These are phyloP conservation scores for Whalleya microplaca DNA, from an alignment of 2,329 filamentous ascomycete species.

Conservation along the genomic window DNA sequence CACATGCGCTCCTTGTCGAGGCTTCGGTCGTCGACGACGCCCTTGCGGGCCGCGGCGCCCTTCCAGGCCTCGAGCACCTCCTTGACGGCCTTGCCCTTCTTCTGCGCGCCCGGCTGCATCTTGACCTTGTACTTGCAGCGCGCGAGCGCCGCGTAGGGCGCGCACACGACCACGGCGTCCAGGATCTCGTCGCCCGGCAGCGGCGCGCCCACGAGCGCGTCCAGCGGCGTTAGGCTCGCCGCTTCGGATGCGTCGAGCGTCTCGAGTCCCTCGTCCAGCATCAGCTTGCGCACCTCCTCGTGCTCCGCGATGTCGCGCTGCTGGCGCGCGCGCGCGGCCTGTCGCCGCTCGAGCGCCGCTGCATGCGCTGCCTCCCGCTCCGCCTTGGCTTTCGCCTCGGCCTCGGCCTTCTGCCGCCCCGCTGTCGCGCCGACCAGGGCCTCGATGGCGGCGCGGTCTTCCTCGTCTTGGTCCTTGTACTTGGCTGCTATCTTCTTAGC, in stretches of 20 bases:
- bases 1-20: constrained; percentile 76
- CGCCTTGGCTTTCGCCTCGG: constrained; percentile 69
- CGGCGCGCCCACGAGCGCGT: constrained; percentile 77
- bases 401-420: constrained; percentile 69
- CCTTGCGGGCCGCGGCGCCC: constrained; percentile 61
- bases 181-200: constrained; percentile 82
- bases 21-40: constrained; percentile 62
- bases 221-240: constrained; percentile 60
- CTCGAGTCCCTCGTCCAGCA: constrained; percentile 63
- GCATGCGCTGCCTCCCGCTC: constrained; percentile 73
- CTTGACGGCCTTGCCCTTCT: constrained; percentile 93
- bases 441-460: constrained; percentile 84
- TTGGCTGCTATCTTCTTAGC: constrained; percentile 86
- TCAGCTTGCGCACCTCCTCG: constrained; percentile 68
- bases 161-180: constrained; percentile 66
- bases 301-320: constrained; percentile 77
- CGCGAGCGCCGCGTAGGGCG: constrained; percentile 64
- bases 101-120: constrained; percentile 83
- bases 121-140: constrained; percentile 94
- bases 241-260: constrained; percentile 63
- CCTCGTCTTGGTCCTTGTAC: constrained; percentile 93
- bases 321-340: constrained; percentile 77
- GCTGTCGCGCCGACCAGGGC: constrained; percentile 79
- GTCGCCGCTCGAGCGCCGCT: constrained; percentile 73
- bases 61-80: constrained; percentile 88